phyloP scores from a whole-genome alignment of 257 asterid species.

The Catharanthus roseus region DNA sequence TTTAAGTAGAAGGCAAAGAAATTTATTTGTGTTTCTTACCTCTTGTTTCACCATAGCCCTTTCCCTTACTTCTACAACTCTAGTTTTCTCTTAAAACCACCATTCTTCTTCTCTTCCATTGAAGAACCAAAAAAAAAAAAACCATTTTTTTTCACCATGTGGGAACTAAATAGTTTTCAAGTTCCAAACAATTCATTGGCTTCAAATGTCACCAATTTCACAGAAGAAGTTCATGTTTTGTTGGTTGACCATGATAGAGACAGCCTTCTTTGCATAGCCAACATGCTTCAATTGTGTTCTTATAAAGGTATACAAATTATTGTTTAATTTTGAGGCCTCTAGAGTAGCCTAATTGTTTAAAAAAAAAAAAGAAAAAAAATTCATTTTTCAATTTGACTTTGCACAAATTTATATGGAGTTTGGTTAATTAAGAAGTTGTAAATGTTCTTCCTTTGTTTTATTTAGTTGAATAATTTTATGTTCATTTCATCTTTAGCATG shows the following conservation, averaged over 20 bases:
- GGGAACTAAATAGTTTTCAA: not conserved
- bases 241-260: conserved; percentile 8
- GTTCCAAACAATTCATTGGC: not conserved
- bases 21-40: no score
- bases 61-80: not conserved
- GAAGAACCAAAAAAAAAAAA: no score
- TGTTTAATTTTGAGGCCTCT: not conserved
- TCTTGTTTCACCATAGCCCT: no score
- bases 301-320: conserved; percentile 8
- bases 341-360: no score
- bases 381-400: no score
- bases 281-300: conserved; percentile 9
- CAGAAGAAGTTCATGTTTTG: conserved; percentile 7
- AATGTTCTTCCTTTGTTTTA: not conserved
- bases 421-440: no score
- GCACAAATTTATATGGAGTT: no score
- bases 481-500: not conserved
- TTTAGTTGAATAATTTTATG: not conserved
- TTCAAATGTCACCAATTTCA: not conserved
- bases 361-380: no score
- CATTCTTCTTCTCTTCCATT: no score
- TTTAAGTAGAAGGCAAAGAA: not conserved
- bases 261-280: not conserved
- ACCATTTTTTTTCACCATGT: conserved; percentile 12
- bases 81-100: not conserved